Conservation (phyloP, 164 flowering plant genomes). For the Stephania japonica region DNA sequence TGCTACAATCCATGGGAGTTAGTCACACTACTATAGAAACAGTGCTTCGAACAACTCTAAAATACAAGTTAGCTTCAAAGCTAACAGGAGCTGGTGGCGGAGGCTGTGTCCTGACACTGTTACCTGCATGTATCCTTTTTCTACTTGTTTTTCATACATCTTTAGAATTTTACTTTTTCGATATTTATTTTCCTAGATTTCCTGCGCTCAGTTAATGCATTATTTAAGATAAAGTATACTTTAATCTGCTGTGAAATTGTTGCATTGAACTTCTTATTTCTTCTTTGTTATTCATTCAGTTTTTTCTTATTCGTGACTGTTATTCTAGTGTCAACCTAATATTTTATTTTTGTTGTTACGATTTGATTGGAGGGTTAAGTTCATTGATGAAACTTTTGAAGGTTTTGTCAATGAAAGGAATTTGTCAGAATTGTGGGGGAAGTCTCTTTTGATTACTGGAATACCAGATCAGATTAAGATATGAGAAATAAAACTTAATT, state of each 20-base stretch:
- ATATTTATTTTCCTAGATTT: background rate
- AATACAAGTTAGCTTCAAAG: conserved; percentile 78
- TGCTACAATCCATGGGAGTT: conserved; percentile 94
- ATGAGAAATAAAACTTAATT: background rate
- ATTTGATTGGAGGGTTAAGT: too few species aligned
- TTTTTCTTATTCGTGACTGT: background rate
- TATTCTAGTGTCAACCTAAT: background rate
- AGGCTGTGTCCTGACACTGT: conserved; percentile 89
- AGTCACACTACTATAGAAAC: conserved; percentile 90
- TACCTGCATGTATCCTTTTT: conserved; percentile 79
- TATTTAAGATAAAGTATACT: background rate
- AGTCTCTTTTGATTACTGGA: background rate
- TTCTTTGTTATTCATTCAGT: background rate
- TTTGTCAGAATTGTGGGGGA: too few species aligned
- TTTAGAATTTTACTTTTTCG: background rate
- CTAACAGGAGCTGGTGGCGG: conserved; percentile 99
- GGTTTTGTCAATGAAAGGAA: background rate
- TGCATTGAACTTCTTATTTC: background rate
- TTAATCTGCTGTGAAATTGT: background rate
- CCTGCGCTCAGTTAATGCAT: background rate
- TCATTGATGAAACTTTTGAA: background rate
- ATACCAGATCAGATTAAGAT: background rate
- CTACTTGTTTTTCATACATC: conserved; percentile 1
- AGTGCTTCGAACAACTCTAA: conserved; percentile 74
- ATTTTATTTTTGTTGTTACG: too few species aligned